Conservation (phyloP, 2,329 filamentous ascomycete genomes). For the Mollisia scopiformis region DNA sequence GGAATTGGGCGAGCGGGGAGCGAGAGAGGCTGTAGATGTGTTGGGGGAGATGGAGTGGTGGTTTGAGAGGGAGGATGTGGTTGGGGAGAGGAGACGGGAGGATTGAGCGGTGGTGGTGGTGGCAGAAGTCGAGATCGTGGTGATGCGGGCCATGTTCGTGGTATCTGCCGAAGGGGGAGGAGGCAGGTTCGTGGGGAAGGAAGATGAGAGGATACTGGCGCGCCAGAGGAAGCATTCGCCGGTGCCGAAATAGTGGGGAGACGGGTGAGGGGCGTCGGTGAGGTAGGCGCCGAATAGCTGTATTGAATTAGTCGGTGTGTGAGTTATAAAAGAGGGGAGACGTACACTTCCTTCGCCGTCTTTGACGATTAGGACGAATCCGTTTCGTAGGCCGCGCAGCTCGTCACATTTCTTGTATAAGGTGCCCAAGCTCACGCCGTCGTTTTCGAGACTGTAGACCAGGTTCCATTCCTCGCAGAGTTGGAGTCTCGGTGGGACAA, state of each 20-base stretch:
- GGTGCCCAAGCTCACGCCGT: conserved; percentile 85
- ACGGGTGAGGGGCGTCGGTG: conserved; percentile 82
- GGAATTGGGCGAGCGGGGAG: conserved; percentile 31
- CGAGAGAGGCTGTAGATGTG: conserved; percentile 35
- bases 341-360: conserved; percentile 76
- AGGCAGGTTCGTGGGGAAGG: conserved; percentile 52
- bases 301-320: not conserved
- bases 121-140: conserved; percentile 51
- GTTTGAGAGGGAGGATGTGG: conserved; percentile 26
- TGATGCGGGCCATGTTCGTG: conserved; percentile 61
- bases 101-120: conserved; percentile 35
- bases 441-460: conserved; percentile 86
- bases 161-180: conserved; percentile 72
- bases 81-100: conserved; percentile 14
- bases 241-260: conserved; percentile 88
- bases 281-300: conserved; percentile 92
- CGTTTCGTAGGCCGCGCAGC: conserved; percentile 71
- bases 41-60: conserved; percentile 10
- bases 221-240: conserved; percentile 96
- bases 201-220: conserved; percentile 63
- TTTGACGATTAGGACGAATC: conserved; percentile 86
- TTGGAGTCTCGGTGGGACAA: conserved; percentile 85
- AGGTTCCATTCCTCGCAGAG: conserved; percentile 86
- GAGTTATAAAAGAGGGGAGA: conserved; percentile 27
- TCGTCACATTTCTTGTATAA: conserved; percentile 79